Base-by-base conservation (phyloP, 169 alveolate genomes). In the Plasmodium gaboni region DNA sequence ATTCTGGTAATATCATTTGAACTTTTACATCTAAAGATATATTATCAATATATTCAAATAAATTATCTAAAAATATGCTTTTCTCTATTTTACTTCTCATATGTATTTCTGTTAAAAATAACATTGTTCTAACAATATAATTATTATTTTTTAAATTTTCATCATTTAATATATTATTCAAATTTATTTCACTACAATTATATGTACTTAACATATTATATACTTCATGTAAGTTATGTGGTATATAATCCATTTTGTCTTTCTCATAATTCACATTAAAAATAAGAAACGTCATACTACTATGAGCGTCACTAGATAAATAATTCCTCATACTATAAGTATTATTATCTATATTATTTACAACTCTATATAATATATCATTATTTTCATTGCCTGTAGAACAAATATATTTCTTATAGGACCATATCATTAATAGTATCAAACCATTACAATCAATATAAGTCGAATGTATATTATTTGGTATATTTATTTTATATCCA, bases 21-120 rank as follows among this genome's bases (percentile, higher is more conserved):
- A 92, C 89, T 22, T 90, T 83, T 60, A 91, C 92, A 59, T 88
- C 92, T 28, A 64, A 26, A 2, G 95, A 88, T 55, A 93, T 88
- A 44, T 60, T 74, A 13, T 88, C 83, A 38, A 93, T 57, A 22
- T 74, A 67, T 2, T 64, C 24, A 32, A 91, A 92, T 22, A 93
- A 91, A 38, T 91, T 63, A 26, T 74, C 51, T 26, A 93, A 74
- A 73, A 93, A 93, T 26, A 44, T 59, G 1, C 38, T 73, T 46
- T 89, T 87, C 57, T 91, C 93, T 32, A 46, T 73, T 51, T 87
- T 89, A 9, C 92, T 51, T 53, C 92, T 88, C 74, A 93, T 93
- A 71, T 93, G 95, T 26, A 92, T 61, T 60, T 91, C 94, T 46
- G 92, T 85, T 59, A 85, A 73, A 50, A 92, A 93, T 17, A 83